Percentiles rank a stretch among this genome's conserved stretches.
Evolutionary conservation across 2,329 filamentous ascomycete genomes (phyloP).

Genomic region (Aspergillus melleus): DNA sequence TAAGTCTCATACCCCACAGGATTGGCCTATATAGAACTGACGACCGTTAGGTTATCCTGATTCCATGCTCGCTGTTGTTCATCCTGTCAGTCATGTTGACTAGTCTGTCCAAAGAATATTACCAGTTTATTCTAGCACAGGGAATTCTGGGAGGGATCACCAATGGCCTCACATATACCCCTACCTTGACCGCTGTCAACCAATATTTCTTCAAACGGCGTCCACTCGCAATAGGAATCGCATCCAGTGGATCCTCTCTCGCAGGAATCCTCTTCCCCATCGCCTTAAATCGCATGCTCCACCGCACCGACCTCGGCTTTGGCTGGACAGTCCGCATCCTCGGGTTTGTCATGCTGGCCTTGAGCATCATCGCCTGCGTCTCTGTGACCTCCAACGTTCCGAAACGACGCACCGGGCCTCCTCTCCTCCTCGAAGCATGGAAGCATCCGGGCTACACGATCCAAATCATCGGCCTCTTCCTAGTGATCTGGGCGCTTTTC

Average conservation of each 20-base stretch:
- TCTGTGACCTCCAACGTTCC: conserved; percentile 12
- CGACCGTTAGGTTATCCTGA: conserved; percentile 10
- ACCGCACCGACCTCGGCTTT: conserved; percentile 45
- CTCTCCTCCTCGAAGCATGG: background rate
- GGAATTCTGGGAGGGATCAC: conserved; percentile 18
- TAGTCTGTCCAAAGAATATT: conserved; percentile 56
- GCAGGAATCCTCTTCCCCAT: conserved; percentile 57
- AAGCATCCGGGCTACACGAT: background rate
- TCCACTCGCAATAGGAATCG: conserved; percentile 50
- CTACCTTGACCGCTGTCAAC: conserved; percentile 47
- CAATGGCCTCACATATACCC: conserved; percentile 46
- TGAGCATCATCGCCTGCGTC: conserved; percentile 43
- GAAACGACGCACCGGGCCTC: conserved; percentile 2
- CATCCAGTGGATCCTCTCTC: conserved; percentile 49
- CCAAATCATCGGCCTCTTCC: conserved; percentile 12
- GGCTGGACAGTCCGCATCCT: conserved; percentile 56
- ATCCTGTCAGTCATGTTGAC: conserved; percentile 66
- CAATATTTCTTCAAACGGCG: conserved; percentile 52
- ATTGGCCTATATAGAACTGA: background rate
- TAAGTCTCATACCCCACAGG: background rate
- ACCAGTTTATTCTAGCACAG: conserved; percentile 49
- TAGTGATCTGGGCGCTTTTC: conserved; percentile 25
- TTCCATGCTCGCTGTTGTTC: conserved; percentile 12
- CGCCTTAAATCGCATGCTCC: conserved; percentile 50
- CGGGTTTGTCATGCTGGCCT: conserved; percentile 52